Percentiles rank a stretch among this genome's conserved stretches.
phyloP scores from a whole-genome alignment of 108 stramenopile species.

The Cafeteria roenbergensis region DNA sequence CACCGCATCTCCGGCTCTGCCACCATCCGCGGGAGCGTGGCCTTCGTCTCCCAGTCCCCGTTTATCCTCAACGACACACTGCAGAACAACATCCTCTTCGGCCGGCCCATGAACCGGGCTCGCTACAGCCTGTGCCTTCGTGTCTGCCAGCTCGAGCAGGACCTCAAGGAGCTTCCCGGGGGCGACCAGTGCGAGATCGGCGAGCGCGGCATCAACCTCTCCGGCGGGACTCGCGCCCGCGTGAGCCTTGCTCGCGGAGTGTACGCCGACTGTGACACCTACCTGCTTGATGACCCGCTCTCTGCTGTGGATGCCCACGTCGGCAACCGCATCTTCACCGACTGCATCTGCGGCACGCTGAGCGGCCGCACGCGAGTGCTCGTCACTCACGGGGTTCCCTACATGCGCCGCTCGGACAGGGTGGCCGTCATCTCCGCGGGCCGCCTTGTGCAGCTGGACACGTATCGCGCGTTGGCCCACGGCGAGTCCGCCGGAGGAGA shows the following conservation, averaged over 20 bases:
- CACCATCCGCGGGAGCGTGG: conserved; percentile 48
- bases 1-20: conserved; percentile 43
- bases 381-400: conserved; percentile 81
- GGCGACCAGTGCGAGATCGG: conserved; percentile 91
- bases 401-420: conserved; percentile 51
- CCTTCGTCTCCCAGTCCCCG: conserved; percentile 73
- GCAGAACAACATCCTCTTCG: conserved; percentile 79
- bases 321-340: conserved; percentile 64
- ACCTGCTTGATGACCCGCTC: conserved; percentile 77
- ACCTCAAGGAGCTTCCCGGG: conserved; percentile 57
- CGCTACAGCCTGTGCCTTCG: conserved; percentile 59
- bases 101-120: conserved; percentile 50
- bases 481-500: background rate
- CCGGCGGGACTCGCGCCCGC: conserved; percentile 85
- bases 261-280: conserved; percentile 69
- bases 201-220: conserved; percentile 78
- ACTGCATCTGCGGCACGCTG: conserved; percentile 66
- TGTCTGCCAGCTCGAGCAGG: conserved; percentile 63
- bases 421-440: conserved; percentile 66
- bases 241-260: conserved; percentile 85
- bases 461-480: conserved; percentile 57
- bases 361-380: conserved; percentile 51
- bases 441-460: conserved; percentile 60
- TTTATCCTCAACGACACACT: conserved; percentile 88
- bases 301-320: conserved; percentile 86